These are phyloP conservation scores for Anacardium occidentale DNA, from an alignment of 345 rosid species.

Conservation along the genomic window DNA sequence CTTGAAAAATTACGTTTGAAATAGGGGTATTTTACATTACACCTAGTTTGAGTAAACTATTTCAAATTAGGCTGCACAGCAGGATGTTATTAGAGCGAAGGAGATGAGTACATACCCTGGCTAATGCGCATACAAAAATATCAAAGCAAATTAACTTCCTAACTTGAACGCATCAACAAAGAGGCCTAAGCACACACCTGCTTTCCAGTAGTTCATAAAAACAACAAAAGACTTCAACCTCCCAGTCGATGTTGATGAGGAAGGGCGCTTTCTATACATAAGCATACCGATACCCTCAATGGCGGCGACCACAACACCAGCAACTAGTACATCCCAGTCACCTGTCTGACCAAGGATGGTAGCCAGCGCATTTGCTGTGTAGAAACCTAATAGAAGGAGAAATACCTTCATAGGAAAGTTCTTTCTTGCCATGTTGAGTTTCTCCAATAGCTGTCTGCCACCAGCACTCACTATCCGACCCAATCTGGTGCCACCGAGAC, in stretches of 20 bases:
- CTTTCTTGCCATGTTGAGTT: slow-evolving; percentile 75
- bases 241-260: slow-evolving; percentile 38
- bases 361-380: slow-evolving; percentile 94
- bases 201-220: slow-evolving; percentile 93
- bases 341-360: slow-evolving; percentile 98
- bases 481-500: slow-evolving; percentile 76
- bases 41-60: slow-evolving; percentile 4
- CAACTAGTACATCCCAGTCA: slow-evolving; percentile 96
- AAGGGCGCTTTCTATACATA: slow-evolving; percentile 62
- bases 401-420: slow-evolving; percentile 92
- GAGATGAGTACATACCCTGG: background rate
- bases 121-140: background rate
- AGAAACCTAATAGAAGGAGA: slow-evolving; percentile 82
- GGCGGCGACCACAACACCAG: slow-evolving; percentile 91
- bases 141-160: slow-evolving; percentile 50
- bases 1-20: background rate
- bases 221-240: slow-evolving; percentile 73
- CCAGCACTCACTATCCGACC: slow-evolving; percentile 87
- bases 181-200: slow-evolving; percentile 93
- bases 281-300: slow-evolving; percentile 96
- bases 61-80: background rate
- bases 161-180: slow-evolving; percentile 97
- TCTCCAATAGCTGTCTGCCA: slow-evolving; percentile 69
- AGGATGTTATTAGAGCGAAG: background rate
- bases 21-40: background rate